Conservation (phyloP, 2,329 filamentous ascomycete species). For the Trichoderma asperellum region DNA sequence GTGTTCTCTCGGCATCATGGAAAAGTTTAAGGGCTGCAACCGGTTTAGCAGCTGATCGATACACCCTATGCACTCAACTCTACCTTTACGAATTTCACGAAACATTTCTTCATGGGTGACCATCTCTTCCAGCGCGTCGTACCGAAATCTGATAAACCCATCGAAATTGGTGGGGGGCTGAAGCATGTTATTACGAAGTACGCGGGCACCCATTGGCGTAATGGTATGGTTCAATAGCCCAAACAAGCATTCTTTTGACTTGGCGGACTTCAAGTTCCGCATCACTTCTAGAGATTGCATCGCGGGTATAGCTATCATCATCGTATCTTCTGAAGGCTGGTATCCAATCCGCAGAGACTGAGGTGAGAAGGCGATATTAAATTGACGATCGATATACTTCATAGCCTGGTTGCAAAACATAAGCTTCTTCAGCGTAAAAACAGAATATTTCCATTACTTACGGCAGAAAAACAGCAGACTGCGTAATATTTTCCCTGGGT, state of each 20-base stretch:
- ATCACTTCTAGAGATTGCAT: constrained; percentile 87
- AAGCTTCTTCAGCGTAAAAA: not conserved
- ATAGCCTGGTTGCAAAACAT: constrained; percentile 61
- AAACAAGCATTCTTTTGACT: constrained; percentile 81
- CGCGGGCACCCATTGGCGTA: constrained; percentile 85
- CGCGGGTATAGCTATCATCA: constrained; percentile 93
- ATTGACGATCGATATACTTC: constrained; percentile 75
- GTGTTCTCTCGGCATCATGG: constrained; percentile 75
- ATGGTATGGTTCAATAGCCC: constrained; percentile 82
- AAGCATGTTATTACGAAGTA: constrained; percentile 82
- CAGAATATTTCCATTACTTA: constrained; percentile 48
- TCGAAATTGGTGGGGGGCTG: constrained; percentile 78
- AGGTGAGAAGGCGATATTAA: constrained; percentile 69
- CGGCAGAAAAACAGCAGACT: constrained; percentile 82
- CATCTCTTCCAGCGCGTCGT: constrained; percentile 83
- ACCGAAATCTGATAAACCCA: constrained; percentile 70
- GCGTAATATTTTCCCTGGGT: constrained; percentile 85
- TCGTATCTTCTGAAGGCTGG: constrained; percentile 84
- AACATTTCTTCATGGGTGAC: constrained; percentile 85
- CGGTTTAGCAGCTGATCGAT: not conserved
- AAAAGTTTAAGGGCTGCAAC: constrained; percentile 70
- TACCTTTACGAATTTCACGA: constrained; percentile 71
- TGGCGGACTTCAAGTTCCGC: constrained; percentile 77
- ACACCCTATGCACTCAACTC: not conserved
- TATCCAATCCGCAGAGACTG: constrained; percentile 86